Percentiles rank a stretch among this genome's conserved stretches.
These are phyloP conservation scores for Aspergillus ustus DNA, from an alignment of 2,329 filamentous ascomycete genomes.

Conservation along the genomic window DNA sequence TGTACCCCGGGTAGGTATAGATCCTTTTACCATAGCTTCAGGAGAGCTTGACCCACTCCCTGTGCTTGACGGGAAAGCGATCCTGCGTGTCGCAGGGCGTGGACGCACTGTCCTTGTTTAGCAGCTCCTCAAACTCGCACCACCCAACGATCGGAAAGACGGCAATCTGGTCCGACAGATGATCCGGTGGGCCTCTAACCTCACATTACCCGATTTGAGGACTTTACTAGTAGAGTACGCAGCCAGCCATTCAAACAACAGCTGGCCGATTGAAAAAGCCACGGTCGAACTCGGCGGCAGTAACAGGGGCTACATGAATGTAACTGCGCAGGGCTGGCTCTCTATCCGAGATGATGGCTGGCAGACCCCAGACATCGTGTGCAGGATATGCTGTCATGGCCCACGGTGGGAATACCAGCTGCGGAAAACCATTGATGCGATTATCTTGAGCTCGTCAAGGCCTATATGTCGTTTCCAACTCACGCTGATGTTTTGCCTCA, in stretches of 20 bases:
- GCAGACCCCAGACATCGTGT: neutral
- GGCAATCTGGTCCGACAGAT: neutral
- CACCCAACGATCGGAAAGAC: neutral
- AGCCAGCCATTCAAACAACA: neutral
- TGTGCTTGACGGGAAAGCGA: neutral
- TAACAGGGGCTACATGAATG: neutral
- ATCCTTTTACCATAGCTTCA: too few species aligned
- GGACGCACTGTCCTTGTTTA: neutral
- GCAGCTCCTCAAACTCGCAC: neutral
- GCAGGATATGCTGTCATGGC: neutral
- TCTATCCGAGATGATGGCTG: neutral
- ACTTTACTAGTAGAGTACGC: neutral
- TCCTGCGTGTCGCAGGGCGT: neutral
- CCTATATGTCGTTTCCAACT: neutral
- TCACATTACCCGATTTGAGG: neutral
- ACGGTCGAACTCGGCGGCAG: neutral
- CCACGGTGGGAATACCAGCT: neutral
- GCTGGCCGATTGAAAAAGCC: neutral
- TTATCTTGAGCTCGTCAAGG: neutral
- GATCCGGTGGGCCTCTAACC: neutral
- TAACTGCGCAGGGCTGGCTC: neutral
- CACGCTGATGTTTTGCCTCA: neutral
- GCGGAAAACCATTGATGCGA: neutral
- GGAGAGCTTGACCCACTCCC: neutral
- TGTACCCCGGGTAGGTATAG: too few species aligned